Conservation (phyloP, 169 alveolate species). For the Cryptosporidium canis region DNA sequence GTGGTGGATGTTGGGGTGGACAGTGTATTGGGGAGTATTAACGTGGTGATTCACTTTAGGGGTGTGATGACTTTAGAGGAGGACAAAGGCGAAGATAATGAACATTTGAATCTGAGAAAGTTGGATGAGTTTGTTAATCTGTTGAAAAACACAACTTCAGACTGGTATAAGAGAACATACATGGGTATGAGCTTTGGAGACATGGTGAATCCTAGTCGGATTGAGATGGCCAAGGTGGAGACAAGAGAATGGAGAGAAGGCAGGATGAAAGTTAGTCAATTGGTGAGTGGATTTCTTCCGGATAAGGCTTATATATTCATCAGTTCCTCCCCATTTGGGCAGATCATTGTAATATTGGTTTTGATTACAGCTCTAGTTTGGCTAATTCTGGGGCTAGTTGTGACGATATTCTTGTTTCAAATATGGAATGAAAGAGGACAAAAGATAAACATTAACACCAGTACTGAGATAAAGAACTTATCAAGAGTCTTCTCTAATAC, state of each 20-base stretch:
- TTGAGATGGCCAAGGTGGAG: constrained; percentile 4
- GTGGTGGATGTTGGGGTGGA: constrained; percentile 5
- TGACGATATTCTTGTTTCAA: not conserved
- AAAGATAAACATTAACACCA: not conserved
- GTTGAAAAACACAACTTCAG: constrained; percentile 20
- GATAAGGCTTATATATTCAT: constrained; percentile 14
- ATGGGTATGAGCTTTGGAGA: constrained; percentile 33
- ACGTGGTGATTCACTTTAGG: constrained; percentile 8
- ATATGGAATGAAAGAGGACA: not conserved
- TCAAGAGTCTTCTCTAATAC: not conserved
- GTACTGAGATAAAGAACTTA: not conserved
- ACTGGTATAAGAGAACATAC: constrained; percentile 53
- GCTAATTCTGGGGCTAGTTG: not conserved
- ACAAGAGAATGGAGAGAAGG: not conserved
- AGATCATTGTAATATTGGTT: not conserved
- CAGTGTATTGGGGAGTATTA: not conserved
- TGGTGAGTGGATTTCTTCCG: not conserved
- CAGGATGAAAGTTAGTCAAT: not conserved
- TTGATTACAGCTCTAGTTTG: constrained; percentile 4
- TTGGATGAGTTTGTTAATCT: not conserved
- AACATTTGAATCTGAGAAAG: not conserved
- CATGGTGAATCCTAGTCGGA: constrained; percentile 21
- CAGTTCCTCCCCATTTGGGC: constrained; percentile 47
- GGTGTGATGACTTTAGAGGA: not conserved
- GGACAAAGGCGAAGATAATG: not conserved